Percentiles rank a stretch among this genome's conserved stretches.
Conservation (phyloP, 2,329 filamentous ascomycete genomes). For the Lachnellula subtilissima region DNA sequence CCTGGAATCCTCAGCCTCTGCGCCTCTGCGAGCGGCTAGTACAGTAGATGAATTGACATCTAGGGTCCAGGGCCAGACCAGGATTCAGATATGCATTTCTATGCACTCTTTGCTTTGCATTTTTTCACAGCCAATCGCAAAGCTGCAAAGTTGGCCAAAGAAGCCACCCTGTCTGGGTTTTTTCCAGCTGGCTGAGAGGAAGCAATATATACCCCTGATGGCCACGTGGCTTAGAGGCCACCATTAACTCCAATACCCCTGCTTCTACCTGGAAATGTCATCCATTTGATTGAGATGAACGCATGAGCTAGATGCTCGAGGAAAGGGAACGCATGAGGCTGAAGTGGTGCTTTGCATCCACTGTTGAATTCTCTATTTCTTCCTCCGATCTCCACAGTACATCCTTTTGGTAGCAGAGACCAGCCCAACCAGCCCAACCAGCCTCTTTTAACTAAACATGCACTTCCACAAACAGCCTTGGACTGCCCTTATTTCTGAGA, state of each 20-base stretch:
- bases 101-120: constrained; percentile 4
- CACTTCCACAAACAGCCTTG: constrained; percentile 3
- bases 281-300: neutral
- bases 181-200: constrained; percentile 3
- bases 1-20: too few species aligned
- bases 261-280: neutral
- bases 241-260: neutral
- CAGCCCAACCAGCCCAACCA: constrained; percentile 10
- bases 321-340: constrained; percentile 3
- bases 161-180: neutral
- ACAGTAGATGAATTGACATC: too few species aligned
- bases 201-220: constrained; percentile 3
- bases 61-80: neutral
- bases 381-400: neutral
- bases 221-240: constrained; percentile 2
- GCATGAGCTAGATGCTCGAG: neutral
- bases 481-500: constrained; percentile 17
- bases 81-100: constrained; percentile 3
- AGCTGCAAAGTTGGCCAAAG: neutral
- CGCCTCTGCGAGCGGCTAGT: too few species aligned
- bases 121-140: constrained; percentile 4
- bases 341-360: constrained; percentile 3
- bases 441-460: constrained; percentile 21
- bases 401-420: neutral
- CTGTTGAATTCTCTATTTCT: constrained; percentile 6